Evolutionary conservation across 2,329 filamentous ascomycete species (phyloP), one percentile per base, ranked within the genome.

Genomic region (Pseudogymnoascus sp.): DNA sequence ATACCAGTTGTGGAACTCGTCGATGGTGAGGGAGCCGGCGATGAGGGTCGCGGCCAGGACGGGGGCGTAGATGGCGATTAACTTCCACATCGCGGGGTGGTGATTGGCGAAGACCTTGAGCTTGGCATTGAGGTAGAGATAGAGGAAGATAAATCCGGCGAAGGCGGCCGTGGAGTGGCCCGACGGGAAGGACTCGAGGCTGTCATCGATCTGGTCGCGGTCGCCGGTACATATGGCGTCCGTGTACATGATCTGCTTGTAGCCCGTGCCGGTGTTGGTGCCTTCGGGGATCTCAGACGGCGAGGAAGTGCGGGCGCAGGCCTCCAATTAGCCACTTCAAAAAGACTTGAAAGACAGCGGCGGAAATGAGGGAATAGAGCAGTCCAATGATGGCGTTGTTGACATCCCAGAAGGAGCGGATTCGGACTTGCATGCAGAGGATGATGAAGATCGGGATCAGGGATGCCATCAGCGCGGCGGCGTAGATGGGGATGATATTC

Each of bases 1-100:
- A 65, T 90, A 90, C 85, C 86, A 89, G 74, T 91, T 86, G 75
- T 92, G 88, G 71, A 80, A 89, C 71, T 89, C 84, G 67, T 91
- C 85, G 63, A 91, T 89, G 0, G 86, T 89, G 8, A 91, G 75
- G 0, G 86, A 83, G 5, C 87, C 87, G 1, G 82, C 87, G 47
- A 91, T 89, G 2, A 91, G 76, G 2, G 79, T 79, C 0, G 88
- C 88, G 2, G 84, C 86, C 0, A 91, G 82, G 2, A 91, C 75
- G 0, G 89, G 88, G 0, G 83, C 80, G 69, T 87, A 88, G 23
- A 84, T 77, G 14, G 79, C 81, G 33, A 88, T 77, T 11, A 90
- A 75, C 75, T 91, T 91, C 88, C 88, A 91, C 80, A 90, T 84
- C 11, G 84, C 79, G 0, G 88, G 84, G 70, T 90, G 88, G 72